Evolutionary conservation across 257 asterid genomes (phyloP).

Genomic region (Solanum habrochaites): DNA sequence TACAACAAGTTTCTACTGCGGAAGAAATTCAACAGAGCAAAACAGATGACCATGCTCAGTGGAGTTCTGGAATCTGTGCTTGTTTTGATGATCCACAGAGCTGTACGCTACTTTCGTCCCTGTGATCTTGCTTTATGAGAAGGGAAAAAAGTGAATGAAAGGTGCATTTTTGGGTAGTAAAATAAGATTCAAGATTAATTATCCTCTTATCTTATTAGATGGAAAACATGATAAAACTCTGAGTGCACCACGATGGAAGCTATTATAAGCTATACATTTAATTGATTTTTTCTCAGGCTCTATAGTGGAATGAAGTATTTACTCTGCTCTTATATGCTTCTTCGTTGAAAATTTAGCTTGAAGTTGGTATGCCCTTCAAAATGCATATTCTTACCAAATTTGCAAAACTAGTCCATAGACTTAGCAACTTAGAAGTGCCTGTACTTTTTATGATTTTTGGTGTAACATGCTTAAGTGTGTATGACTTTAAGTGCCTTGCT

Average conservation of each 20-base stretch:
- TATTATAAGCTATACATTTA: not conserved
- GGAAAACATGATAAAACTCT: not conserved
- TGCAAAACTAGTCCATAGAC: not conserved
- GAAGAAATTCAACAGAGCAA: constrained; percentile 16
- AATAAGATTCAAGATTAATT: not conserved
- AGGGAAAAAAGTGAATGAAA: constrained; percentile 38
- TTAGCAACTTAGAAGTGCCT: not conserved
- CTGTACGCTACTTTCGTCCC: constrained; percentile 71
- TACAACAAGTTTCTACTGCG: constrained; percentile 19
- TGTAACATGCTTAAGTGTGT: not conserved
- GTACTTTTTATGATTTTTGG: not conserved
- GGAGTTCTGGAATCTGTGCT: constrained; percentile 98
- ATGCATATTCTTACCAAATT: not conserved
- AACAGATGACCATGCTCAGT: constrained; percentile 35
- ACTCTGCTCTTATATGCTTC: not conserved
- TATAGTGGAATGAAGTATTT: not conserved
- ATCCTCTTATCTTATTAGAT: not conserved
- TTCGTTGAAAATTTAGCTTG: not conserved
- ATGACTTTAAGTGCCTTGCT: not conserved
- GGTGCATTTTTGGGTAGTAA: constrained; percentile 37
- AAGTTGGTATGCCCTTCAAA: not conserved
- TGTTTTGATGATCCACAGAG: constrained; percentile 92
- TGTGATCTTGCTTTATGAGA: constrained; percentile 50
- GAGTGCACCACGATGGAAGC: not conserved
- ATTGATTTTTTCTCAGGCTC: not conserved